phyloP scores from a whole-genome alignment of 495 filamentous ascomycete species.

The Annulohypoxylon stygium region DNA sequence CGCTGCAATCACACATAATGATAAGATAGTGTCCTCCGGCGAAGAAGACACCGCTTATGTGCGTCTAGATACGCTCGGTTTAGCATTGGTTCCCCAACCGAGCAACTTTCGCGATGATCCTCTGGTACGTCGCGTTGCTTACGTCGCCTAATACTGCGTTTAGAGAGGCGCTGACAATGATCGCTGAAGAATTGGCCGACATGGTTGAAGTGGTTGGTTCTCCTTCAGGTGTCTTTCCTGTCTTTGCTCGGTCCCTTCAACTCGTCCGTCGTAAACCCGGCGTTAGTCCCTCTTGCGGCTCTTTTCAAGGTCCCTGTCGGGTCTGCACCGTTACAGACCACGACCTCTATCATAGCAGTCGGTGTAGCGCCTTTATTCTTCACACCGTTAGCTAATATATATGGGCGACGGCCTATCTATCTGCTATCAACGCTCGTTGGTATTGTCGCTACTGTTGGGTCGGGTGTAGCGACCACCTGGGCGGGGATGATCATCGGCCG shows the following conservation, averaged over 20 bases:
- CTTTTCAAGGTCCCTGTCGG: not conserved
- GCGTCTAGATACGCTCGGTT: not conserved
- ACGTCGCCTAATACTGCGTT: not conserved
- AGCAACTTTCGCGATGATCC: not conserved
- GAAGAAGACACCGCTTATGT: not conserved
- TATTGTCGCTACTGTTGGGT: not conserved
- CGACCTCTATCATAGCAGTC: not conserved
- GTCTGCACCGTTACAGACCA: not conserved
- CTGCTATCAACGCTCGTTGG: not conserved
- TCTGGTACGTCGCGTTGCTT: not conserved
- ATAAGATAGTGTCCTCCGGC: not conserved
- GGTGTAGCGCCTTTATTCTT: not conserved
- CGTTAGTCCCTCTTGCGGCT: not conserved
- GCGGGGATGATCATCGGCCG: not conserved
- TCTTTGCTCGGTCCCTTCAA: not conserved
- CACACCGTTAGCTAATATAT: not conserved
- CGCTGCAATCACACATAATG: not conserved
- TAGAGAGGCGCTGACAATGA: not conserved
- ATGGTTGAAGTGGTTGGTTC: not conserved
- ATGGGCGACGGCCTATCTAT: not conserved
- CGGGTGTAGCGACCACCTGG: not conserved
- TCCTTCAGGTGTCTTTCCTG: not conserved
- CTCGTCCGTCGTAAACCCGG: not conserved
- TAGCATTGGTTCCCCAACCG: conserved; percentile 1
- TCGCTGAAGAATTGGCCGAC: not conserved